These are phyloP conservation scores for Diaporthe capsici DNA, from an alignment of 2,329 filamentous ascomycete genomes.

Conservation along the genomic window DNA sequence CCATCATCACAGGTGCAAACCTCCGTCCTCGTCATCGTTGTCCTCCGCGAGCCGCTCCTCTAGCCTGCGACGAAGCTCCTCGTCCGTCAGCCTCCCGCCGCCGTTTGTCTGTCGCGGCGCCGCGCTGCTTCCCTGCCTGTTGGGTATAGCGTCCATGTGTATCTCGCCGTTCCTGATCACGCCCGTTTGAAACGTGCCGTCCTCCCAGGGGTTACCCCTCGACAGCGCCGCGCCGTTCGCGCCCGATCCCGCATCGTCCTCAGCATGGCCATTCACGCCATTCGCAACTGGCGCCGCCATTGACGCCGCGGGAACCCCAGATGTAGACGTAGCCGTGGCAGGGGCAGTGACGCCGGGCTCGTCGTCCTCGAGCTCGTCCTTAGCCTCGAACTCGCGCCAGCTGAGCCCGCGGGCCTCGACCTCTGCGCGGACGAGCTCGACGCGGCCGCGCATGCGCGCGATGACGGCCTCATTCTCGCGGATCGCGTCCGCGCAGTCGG, in stretches of 20 bases:
- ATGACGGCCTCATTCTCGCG: constrained; percentile 80
- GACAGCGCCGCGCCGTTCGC: constrained; percentile 44
- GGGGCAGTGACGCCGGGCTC: constrained; percentile 38
- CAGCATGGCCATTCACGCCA: constrained; percentile 46
- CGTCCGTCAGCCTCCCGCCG: constrained; percentile 68
- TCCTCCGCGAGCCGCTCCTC: constrained; percentile 67
- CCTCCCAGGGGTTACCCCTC: constrained; percentile 64
- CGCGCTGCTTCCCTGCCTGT: constrained; percentile 5
- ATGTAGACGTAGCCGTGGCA: background rate
- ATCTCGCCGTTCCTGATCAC: constrained; percentile 66
- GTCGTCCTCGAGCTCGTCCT: constrained; percentile 58
- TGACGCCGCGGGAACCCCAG: background rate
- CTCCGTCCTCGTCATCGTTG: constrained; percentile 64
- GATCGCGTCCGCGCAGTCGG: constrained; percentile 82
- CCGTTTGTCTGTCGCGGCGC: background rate
- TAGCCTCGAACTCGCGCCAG: constrained; percentile 69
- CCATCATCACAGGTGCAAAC: constrained; percentile 73
- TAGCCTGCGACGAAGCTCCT: constrained; percentile 69
- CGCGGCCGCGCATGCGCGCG: constrained; percentile 75
- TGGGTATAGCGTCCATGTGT: constrained; percentile 55
- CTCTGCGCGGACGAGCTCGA: constrained; percentile 74
- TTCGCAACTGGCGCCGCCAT: constrained; percentile 42
- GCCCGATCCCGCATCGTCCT: constrained; percentile 29
- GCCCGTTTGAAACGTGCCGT: constrained; percentile 75
- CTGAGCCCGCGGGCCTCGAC: constrained; percentile 70